Evolutionary conservation across 768 basidiomycete genomes (phyloP).

Genomic region (Baorangia bicolor): DNA sequence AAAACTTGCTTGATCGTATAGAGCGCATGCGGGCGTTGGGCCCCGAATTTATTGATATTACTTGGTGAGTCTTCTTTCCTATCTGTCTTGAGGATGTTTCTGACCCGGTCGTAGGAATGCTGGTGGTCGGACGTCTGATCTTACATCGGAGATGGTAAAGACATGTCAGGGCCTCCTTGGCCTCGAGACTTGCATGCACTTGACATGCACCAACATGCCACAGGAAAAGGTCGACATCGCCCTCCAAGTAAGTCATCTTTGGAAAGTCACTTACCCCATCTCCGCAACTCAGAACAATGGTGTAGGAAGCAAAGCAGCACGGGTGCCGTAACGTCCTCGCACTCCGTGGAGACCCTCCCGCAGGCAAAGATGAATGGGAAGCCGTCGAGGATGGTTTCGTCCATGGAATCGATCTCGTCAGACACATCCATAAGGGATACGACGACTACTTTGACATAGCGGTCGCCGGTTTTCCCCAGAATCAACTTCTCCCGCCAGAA

Average conservation of each 20-base stretch:
- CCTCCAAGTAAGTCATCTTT: constrained; percentile 60
- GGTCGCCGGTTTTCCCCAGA: constrained; percentile 90
- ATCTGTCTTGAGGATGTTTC: background rate
- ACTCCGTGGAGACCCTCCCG: constrained; percentile 88
- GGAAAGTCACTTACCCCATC: background rate
- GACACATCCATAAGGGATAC: constrained; percentile 78
- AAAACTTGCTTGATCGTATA: constrained; percentile 97
- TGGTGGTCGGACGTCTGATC: constrained; percentile 91
- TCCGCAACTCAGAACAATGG: constrained; percentile 1
- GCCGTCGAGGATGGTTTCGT: constrained; percentile 88
- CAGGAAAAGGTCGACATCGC: constrained; percentile 91
- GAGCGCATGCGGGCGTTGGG: constrained; percentile 95
- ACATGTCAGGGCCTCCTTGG: constrained; percentile 92
- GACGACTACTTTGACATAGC: constrained; percentile 96
- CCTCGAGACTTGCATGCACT: constrained; percentile 96
- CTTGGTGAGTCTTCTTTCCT: constrained; percentile 57
- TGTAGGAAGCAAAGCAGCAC: constrained; percentile 81
- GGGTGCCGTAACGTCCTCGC: constrained; percentile 94
- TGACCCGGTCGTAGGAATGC: constrained; percentile 70
- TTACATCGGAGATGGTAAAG: constrained; percentile 92
- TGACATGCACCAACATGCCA: constrained; percentile 99
- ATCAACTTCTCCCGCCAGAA: constrained; percentile 67
- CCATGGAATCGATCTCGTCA: constrained; percentile 90
- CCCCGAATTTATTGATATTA: constrained; percentile 98
- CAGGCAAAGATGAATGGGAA: constrained; percentile 88